Evolutionary conservation across 164 flowering plant genomes (phyloP).

Genomic region (Piper betle): DNA sequence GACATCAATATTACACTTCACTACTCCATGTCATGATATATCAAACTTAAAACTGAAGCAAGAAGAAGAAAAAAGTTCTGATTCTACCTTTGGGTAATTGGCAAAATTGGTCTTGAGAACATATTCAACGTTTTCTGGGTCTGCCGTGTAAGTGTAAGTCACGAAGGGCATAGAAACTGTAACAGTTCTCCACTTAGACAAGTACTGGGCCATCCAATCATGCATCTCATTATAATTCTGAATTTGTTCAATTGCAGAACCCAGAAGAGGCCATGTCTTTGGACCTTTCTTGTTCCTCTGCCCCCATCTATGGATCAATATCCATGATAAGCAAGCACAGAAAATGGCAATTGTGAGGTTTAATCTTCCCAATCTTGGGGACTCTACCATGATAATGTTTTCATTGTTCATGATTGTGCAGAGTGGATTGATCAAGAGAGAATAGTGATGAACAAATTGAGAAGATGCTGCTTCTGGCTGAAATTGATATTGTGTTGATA

Average conservation of each 20-base stretch:
- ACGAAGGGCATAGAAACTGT: slow-evolving; percentile 84
- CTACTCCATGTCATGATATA: neutral
- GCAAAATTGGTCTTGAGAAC: slow-evolving; percentile 75
- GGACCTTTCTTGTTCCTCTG: slow-evolving; percentile 71
- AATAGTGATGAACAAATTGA: too few relatives aligned
- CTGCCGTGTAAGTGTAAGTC: slow-evolving; percentile 81
- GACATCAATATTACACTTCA: neutral
- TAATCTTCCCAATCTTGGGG: slow-evolving; percentile 9
- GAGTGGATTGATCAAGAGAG: too few relatives aligned
- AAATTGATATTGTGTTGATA: too few relatives aligned
- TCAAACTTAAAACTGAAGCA: neutral
- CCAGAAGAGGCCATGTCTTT: slow-evolving; percentile 86
- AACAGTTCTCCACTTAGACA: slow-evolving; percentile 41
- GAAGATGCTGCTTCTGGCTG: neutral
- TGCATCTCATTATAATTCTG: slow-evolving; percentile 77
- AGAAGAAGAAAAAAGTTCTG: too few relatives aligned
- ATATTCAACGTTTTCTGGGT: slow-evolving; percentile 82
- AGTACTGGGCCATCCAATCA: slow-evolving; percentile 70
- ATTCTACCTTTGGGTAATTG: slow-evolving; percentile 84
- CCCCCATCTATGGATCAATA: slow-evolving; percentile 55
- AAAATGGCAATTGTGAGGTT: slow-evolving; percentile 15
- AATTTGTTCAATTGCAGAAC: slow-evolving; percentile 78
- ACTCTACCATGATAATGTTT: slow-evolving; percentile 5
- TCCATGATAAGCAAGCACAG: slow-evolving; percentile 35
- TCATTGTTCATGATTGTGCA: slow-evolving; percentile 8